Conservation (phyloP, 495 filamentous ascomycete species). For the Neurospora sp. region DNA sequence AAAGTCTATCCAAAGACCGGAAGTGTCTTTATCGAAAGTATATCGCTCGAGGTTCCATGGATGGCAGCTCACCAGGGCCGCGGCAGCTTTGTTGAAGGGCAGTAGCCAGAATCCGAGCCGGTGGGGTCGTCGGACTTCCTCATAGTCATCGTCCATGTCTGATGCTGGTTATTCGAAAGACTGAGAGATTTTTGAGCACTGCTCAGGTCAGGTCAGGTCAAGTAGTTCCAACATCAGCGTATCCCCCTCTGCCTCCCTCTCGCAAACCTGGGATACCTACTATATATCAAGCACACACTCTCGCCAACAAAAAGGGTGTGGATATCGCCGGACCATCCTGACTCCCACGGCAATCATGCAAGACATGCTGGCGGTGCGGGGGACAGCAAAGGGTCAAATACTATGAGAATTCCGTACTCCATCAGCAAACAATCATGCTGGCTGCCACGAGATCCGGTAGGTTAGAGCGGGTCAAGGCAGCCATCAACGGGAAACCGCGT, state of each 20-base stretch:
- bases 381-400: neutral
- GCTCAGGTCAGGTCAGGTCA: no score
- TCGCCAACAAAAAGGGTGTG: neutral
- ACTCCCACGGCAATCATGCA: neutral
- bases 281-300: neutral
- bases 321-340: neutral
- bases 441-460: neutral
- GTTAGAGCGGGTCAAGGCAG: neutral
- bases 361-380: neutral
- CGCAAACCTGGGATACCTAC: neutral
- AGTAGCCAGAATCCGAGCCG: constrained; percentile 14
- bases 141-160: no score
- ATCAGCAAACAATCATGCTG: neutral
- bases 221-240: neutral
- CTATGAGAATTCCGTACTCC: neutral
- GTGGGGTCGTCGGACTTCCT: no score
- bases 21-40: constrained; percentile 4
- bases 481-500: neutral
- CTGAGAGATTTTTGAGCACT: no score
- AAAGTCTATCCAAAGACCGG: constrained; percentile 19
- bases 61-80: constrained; percentile 5
- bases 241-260: neutral
- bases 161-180: no score
- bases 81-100: constrained; percentile 8
- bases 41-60: neutral